Conservation (phyloP, 495 filamentous ascomycete genomes). For the Penicillium antarcticum region DNA sequence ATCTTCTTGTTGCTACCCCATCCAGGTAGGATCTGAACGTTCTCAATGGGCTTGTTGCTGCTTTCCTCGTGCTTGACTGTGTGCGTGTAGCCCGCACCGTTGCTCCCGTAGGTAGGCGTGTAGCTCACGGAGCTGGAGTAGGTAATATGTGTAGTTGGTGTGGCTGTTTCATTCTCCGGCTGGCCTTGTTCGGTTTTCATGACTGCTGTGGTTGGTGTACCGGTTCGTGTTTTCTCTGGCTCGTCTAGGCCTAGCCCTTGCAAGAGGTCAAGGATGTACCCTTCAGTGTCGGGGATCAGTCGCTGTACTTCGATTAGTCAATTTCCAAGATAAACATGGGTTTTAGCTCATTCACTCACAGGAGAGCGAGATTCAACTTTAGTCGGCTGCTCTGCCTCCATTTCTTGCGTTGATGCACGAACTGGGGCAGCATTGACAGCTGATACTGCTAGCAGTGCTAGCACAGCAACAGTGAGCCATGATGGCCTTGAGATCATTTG, state of each 20-base stretch:
- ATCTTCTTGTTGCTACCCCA: conserved; percentile 11
- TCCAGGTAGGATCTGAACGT: conserved; percentile 17
- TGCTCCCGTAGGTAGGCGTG: not conserved
- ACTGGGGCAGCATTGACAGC: conserved; percentile 16
- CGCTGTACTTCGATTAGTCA: conserved; percentile 18
- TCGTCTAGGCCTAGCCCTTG: conserved; percentile 17
- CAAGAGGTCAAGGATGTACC: conserved; percentile 23
- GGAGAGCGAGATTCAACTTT: conserved; percentile 17
- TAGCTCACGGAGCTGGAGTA: conserved; percentile 1
- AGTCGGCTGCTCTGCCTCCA: not conserved
- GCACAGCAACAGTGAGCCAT: not conserved
- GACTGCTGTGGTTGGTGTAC: not conserved
- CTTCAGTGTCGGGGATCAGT: conserved; percentile 27
- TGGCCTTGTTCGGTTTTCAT: conserved; percentile 2
- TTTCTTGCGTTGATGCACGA: not conserved
- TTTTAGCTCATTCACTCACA: not conserved
- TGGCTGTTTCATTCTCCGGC: not conserved
- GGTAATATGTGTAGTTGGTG: conserved; percentile 3
- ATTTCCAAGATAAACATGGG: not conserved
- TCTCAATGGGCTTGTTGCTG: conserved; percentile 12
- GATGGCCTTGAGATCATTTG: not conserved
- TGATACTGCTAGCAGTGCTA: conserved; percentile 9
- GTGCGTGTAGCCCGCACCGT: conserved; percentile 5
- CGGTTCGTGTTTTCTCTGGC: not conserved
- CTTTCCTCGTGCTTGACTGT: conserved; percentile 7